Base-by-base conservation (phyloP, 2,329 filamentous ascomycete species). In the Colletotrichum sp. region DNA sequence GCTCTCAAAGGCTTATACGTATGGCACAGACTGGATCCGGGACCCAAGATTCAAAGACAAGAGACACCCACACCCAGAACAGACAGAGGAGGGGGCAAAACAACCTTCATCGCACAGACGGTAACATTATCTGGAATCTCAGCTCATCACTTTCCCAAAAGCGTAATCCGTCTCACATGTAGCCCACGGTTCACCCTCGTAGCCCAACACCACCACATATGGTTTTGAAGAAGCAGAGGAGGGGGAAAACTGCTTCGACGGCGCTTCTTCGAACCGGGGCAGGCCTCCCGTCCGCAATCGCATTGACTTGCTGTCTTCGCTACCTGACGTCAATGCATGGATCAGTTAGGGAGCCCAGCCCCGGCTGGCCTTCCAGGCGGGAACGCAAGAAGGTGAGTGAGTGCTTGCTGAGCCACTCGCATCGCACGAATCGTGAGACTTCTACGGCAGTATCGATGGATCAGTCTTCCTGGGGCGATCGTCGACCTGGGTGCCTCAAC, bases 61-160 rank as follows among this genome's bases (percentile, higher is more conserved):
- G n/a, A 70, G 27, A 48, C 12, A 62, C 43, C 10, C 43, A 52
- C 43, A 13, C 43, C 43, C 43, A 52, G 43, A 52, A 52, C 43
- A 52, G 43, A 52, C 10, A 52, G 0, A 30, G 43, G 64, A 43
- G 71, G 74, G 70, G 70, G 70, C 56, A 74, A 74, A 62, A 74
- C 70, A 74, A 76, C 64, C 70, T 76, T 76, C 55, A 27, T 70
- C 64, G 74, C 74, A 73, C 74, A 69, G 74, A 76, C 65, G 34
- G 34, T 32, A 62, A 62, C 70, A 73, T 55, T 61, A 73, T 73
- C 36, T 65, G 65, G 64, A 65, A 73, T 68, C 70, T 75, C 73
- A 69, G 48, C 70, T 73, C 73, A 75, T 75, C 70, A 52, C 70
- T 66, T 75, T 75, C 64, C 70, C 70, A 73, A 73, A 73, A 75